Evolutionary conservation across 2,329 filamentous ascomycete genomes (phyloP).

Genomic region (Aspergillus sp.): DNA sequence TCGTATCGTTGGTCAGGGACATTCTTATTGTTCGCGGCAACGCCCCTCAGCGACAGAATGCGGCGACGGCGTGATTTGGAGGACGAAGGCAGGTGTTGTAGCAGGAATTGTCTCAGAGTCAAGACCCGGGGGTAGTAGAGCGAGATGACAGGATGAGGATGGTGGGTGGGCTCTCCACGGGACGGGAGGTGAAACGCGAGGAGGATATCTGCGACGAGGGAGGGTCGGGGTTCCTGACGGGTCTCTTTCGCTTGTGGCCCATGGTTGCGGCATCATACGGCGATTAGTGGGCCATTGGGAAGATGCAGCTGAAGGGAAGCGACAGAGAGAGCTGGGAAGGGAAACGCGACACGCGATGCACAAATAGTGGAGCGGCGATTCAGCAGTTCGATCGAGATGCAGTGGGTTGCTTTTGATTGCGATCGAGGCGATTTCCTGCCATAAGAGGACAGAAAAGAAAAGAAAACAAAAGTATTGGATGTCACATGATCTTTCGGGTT

Average conservation of each 20-base stretch:
- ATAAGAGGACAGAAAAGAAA: too few species aligned
- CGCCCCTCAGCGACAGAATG: constrained; percentile 27
- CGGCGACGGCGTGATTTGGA: constrained; percentile 48
- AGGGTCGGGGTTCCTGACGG: constrained; percentile 15
- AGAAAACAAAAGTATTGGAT: too few species aligned
- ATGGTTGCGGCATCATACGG: constrained; percentile 16
- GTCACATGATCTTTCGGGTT: too few species aligned
- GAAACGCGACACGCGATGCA: too few species aligned
- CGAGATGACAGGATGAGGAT: constrained; percentile 53
- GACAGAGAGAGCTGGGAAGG: too few species aligned
- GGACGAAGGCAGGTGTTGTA: constrained; percentile 54
- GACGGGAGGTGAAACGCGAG: constrained; percentile 10
- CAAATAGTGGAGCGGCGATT: too few species aligned
- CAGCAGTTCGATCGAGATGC: too few species aligned
- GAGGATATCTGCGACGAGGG: constrained; percentile 12
- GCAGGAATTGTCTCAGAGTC: constrained; percentile 61
- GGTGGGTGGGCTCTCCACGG: constrained; percentile 7
- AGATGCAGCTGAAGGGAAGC: too few species aligned
- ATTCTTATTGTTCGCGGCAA: constrained; percentile 6
- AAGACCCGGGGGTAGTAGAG: constrained; percentile 58
- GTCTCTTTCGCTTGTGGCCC: constrained; percentile 36
- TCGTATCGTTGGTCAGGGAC: constrained; percentile 3
- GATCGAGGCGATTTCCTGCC: too few species aligned
- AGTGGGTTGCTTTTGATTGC: too few species aligned
- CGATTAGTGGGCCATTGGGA: too few species aligned